These are phyloP conservation scores for Pichia gijzeniarum DNA, from an alignment of 805 yeast species.

Conservation along the genomic window DNA sequence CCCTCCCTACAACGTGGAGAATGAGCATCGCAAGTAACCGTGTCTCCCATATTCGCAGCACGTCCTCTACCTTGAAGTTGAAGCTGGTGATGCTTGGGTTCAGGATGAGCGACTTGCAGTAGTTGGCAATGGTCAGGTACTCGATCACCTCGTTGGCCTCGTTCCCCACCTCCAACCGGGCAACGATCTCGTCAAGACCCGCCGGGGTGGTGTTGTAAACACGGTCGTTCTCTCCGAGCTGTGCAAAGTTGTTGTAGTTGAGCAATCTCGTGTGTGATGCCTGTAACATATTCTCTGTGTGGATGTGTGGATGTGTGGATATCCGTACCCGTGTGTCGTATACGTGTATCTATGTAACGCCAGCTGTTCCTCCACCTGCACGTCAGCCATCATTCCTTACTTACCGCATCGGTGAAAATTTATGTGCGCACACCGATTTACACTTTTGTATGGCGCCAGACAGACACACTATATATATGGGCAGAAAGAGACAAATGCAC, in stretches of 20 bases:
- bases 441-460: too few species aligned
- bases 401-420: too few species aligned
- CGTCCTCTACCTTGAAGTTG: constrained; percentile 24
- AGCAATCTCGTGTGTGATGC: constrained; percentile 7
- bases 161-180: background rate
- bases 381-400: too few species aligned
- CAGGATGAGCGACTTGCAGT: constrained; percentile 24
- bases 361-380: too few species aligned
- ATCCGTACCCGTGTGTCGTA: too few species aligned
- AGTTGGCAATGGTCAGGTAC: constrained; percentile 23
- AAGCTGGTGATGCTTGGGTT: constrained; percentile 19
- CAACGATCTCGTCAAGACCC: constrained; percentile 1
- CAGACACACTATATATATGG: too few species aligned
- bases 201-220: constrained; percentile 6
- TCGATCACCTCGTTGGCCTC: background rate
- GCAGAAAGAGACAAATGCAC: too few species aligned
- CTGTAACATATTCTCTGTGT: constrained; percentile 2
- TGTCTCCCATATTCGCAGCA: constrained; percentile 39
- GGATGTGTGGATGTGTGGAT: too few species aligned
- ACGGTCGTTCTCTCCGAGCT: constrained; percentile 5
- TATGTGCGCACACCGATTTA: too few species aligned
- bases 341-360: too few species aligned
- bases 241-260: constrained; percentile 8
- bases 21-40: constrained; percentile 21
- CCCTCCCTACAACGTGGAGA: constrained; percentile 11